Conservation (phyloP, 164 flowering plant genomes). For the Magnolia changhungtana region DNA sequence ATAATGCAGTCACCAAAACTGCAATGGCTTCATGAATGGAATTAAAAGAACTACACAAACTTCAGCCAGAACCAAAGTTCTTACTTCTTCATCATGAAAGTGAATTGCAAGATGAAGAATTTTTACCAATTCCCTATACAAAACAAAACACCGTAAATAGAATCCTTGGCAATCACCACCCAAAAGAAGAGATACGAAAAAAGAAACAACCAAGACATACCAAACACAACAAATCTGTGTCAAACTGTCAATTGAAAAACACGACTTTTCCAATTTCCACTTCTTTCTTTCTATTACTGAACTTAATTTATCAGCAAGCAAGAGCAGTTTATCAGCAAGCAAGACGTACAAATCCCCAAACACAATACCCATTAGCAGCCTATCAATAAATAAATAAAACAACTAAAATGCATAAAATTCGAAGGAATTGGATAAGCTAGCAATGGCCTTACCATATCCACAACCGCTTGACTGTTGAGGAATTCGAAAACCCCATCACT, state of each 20-base stretch:
- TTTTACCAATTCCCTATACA: too few relatives aligned
- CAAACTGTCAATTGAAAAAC: not conserved
- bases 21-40: too few relatives aligned
- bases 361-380: not conserved
- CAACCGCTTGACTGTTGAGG: conserved; percentile 86
- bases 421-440: not conserved
- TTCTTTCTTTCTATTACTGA: not conserved
- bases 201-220: not conserved
- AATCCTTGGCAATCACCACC: not conserved
- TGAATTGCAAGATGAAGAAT: too few relatives aligned
- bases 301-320: not conserved
- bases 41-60: too few relatives aligned
- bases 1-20: too few relatives aligned
- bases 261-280: not conserved
- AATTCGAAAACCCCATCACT: conserved; percentile 98
- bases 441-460: conserved; percentile 59
- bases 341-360: not conserved
- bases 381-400: not conserved
- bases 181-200: not conserved
- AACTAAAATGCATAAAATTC: not conserved
- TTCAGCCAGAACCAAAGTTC: too few relatives aligned
- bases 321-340: not conserved
- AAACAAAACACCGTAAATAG: too few relatives aligned
- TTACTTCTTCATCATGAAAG: too few relatives aligned
- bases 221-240: not conserved